Evolutionary conservation across 2,329 filamentous ascomycete genomes (phyloP).

Genomic region (Cytospora chrysosperma): DNA sequence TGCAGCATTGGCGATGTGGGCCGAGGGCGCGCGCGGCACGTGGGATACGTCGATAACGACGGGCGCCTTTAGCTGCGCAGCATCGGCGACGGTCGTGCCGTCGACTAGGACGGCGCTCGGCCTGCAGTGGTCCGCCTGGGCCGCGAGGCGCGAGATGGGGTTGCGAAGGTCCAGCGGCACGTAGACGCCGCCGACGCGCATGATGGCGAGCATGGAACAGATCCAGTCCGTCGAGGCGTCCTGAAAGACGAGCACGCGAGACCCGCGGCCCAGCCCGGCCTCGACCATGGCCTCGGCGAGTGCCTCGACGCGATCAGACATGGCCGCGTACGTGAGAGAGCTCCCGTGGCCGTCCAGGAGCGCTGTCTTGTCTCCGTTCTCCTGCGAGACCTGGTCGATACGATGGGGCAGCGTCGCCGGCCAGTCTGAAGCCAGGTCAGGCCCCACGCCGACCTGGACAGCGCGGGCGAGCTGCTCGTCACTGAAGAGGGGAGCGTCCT

Average conservation of each 20-base stretch:
- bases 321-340: too few species aligned
- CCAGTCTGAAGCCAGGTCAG: too few species aligned
- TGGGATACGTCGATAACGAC: background rate
- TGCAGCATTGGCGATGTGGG: background rate
- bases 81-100: background rate
- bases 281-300: slow-evolving; percentile 35
- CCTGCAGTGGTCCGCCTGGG: slow-evolving; percentile 33
- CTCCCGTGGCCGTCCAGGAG: too few species aligned
- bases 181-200: slow-evolving; percentile 38
- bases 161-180: slow-evolving; percentile 41
- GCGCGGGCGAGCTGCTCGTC: too few species aligned
- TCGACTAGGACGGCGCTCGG: slow-evolving; percentile 29
- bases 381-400: too few species aligned
- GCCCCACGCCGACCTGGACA: too few species aligned
- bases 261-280: slow-evolving; percentile 15
- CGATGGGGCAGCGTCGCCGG: too few species aligned
- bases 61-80: background rate
- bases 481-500: too few species aligned
- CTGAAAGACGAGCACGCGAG: slow-evolving; percentile 41
- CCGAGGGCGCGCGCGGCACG: too few species aligned
- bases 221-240: slow-evolving; percentile 37
- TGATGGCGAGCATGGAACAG: slow-evolving; percentile 40
- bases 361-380: too few species aligned
- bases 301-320: too few species aligned
- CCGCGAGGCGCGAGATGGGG: slow-evolving; percentile 31